Percentiles rank a stretch among this genome's conserved stretches.
Conservation (phyloP, 176 grass and related monocot genomes). For the Eleusine indica region DNA sequence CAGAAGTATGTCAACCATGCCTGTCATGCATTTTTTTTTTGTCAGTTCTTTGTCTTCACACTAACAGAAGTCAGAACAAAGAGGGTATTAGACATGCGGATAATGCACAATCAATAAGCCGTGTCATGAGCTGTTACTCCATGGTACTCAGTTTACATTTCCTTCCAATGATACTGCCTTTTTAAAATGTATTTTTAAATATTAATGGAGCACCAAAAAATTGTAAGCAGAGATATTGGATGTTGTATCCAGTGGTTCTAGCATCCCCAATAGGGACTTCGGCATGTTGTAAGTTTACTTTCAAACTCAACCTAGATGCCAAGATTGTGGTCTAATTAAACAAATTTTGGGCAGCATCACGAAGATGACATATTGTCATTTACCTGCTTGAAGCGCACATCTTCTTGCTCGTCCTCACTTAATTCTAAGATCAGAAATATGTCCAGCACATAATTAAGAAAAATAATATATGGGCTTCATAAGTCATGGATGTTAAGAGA, state of each 20-base stretch:
- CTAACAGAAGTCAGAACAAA: conserved; percentile 22
- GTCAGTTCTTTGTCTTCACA: conserved; percentile 13
- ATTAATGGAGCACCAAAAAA: conserved; percentile 1
- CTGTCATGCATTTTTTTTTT: conserved; percentile 35
- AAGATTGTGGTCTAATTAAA: neutral
- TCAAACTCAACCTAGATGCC: neutral
- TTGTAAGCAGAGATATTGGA: neutral
- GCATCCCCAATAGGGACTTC: neutral
- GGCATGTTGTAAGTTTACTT: neutral
- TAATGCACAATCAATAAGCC: neutral
- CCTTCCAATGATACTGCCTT: neutral
- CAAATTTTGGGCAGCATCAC: neutral
- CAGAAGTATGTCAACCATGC: conserved; percentile 94
- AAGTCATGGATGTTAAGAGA: conserved; percentile 3
- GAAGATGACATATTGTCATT: neutral
- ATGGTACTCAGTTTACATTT: conserved; percentile 30
- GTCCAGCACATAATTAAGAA: conserved; percentile 15
- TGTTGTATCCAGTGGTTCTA: neutral
- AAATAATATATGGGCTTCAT: conserved; percentile 15
- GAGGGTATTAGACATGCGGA: neutral
- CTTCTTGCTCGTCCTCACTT: conserved; percentile 79
- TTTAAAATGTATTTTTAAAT: neutral
- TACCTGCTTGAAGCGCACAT: conserved; percentile 95
- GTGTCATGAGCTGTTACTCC: neutral
- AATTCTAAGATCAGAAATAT: conserved; percentile 67